Evolutionary conservation across 1,284 basidiomycete species (phyloP).

Genomic region (Heimioporus punctisporus): DNA sequence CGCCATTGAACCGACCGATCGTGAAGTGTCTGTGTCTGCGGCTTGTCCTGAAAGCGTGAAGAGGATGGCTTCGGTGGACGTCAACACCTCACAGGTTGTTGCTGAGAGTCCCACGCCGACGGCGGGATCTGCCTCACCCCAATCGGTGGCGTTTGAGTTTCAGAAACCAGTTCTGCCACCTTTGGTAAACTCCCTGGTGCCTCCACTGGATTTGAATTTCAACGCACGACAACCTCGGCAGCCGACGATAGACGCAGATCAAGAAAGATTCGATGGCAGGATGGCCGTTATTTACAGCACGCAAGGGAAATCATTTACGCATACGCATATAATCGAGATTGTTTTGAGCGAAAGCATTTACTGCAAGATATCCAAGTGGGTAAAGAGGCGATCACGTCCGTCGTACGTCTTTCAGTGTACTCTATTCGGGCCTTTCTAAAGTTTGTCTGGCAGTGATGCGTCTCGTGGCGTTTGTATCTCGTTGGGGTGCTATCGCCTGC

Average conservation of each 20-base stretch:
- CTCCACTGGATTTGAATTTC: constrained; percentile 22
- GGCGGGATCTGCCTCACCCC: background rate
- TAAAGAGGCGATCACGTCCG: constrained; percentile 17
- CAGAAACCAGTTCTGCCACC: constrained; percentile 13
- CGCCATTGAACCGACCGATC: too few relatives aligned
- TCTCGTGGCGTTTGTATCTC: constrained; percentile 27
- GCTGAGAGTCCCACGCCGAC: background rate
- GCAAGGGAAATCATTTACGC: constrained; percentile 22
- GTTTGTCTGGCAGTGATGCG: constrained; percentile 17
- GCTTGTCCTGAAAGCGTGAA: too few relatives aligned
- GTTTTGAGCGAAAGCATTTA: constrained; percentile 20
- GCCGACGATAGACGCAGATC: background rate
- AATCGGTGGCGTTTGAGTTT: background rate
- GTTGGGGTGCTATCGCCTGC: constrained; percentile 28
- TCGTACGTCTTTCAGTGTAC: too few relatives aligned
- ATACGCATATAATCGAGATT: constrained; percentile 24
- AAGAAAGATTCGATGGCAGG: constrained; percentile 13
- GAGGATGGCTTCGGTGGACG: too few relatives aligned
- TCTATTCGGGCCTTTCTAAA: too few relatives aligned
- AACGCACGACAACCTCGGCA: background rate
- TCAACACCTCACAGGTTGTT: background rate
- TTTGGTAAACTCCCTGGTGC: constrained; percentile 11
- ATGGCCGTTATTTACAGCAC: constrained; percentile 20
- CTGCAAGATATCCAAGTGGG: constrained; percentile 23
- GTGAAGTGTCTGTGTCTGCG: too few relatives aligned